A percentile compares a stretch with the other conserved stretches of the same genome.
These are phyloP conservation scores for Mycena vitilis DNA, from an alignment of 768 basidiomycete genomes.

Conservation along the genomic window DNA sequence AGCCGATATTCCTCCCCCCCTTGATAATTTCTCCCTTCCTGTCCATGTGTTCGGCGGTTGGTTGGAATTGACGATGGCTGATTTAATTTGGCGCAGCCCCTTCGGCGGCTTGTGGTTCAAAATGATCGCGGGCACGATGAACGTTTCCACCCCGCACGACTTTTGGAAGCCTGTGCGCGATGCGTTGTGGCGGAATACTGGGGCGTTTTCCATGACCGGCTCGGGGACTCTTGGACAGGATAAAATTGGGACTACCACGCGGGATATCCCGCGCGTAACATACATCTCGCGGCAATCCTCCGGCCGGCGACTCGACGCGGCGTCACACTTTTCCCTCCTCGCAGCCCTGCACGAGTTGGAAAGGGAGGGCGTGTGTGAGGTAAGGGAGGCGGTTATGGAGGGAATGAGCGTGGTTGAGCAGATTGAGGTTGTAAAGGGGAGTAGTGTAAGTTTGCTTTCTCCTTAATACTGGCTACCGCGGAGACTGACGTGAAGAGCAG, in stretches of 20 bases:
- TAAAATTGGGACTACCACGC: no score
- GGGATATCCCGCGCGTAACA: slow-evolving; percentile 52
- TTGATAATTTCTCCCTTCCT: no score
- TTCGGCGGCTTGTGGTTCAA: slow-evolving; percentile 45
- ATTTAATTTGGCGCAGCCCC: slow-evolving; percentile 32
- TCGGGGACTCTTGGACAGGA: no score
- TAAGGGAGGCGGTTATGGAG: slow-evolving; percentile 55
- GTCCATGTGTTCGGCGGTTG: no score
- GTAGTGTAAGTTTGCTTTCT: slow-evolving; percentile 59
- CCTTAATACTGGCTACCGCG: no score
- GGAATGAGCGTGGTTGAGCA: slow-evolving; percentile 70
- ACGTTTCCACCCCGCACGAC: slow-evolving; percentile 39
- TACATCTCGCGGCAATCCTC: slow-evolving; percentile 72
- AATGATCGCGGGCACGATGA: slow-evolving; percentile 51
- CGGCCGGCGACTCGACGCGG: slow-evolving; percentile 51
- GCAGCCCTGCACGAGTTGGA: slow-evolving; percentile 58
- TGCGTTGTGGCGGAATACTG: slow-evolving; percentile 42
- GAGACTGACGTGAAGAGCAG: slow-evolving; percentile 40
- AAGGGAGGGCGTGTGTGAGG: slow-evolving; percentile 61
- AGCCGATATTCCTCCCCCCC: no score
- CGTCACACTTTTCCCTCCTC: slow-evolving; percentile 64
- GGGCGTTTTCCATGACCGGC: slow-evolving; percentile 2
- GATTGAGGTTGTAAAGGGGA: slow-evolving; percentile 66
- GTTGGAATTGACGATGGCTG: no score
- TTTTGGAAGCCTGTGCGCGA: slow-evolving; percentile 53